Base-by-base conservation (phyloP, 2,329 filamentous ascomycete genomes). In the Sporothrix brasiliensis region DNA sequence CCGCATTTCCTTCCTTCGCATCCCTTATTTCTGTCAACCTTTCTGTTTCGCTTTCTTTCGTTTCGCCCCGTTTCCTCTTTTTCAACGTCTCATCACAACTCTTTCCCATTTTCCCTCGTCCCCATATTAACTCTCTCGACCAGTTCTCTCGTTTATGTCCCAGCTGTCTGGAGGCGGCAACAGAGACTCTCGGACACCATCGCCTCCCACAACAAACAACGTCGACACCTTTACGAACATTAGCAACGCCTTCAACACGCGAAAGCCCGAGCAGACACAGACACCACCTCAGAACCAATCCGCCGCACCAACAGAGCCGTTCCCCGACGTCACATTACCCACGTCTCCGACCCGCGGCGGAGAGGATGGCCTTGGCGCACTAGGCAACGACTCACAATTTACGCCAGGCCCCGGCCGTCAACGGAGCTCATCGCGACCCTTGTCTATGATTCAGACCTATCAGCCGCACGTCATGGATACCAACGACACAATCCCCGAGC, bases 111-210 rank as follows among this genome's bases (percentile, higher is more conserved):
- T 34, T 34, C 49, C 50, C 5, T 47, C 21, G 6, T 39, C 52
- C 52, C n/a, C 30, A 67, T 71, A 70, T 65, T 71, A 30, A 69
- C 54, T 72, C 71, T 73, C 73, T 71, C 73, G 21, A 10, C 47
- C 79, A 96, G 93, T 97, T 70, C 85, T 93, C 76, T 96, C 92
- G 76, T 96, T 96, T 81, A 94, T 96, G 87, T 93, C 91, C 80
- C 88, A 90, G 81, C 89, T 92, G 83, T 91, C 90, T 74, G 83
- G 82, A 74, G 79, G 83, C 74, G 79, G 81, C 72, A 77, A 79
- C 72, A 77, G 76, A 74, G 80, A 82, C 76, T 83, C 82, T 76
- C 76, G 76, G 79, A 81, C 74, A 73, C 39, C 72, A 58, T 69
- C 68, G 24, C 72, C 73, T 75, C 72, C 74, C 74, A 24, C 44